These are phyloP conservation scores for Perkinsus olseni DNA, from an alignment of 169 alveolate genomes.

Conservation along the genomic window DNA sequence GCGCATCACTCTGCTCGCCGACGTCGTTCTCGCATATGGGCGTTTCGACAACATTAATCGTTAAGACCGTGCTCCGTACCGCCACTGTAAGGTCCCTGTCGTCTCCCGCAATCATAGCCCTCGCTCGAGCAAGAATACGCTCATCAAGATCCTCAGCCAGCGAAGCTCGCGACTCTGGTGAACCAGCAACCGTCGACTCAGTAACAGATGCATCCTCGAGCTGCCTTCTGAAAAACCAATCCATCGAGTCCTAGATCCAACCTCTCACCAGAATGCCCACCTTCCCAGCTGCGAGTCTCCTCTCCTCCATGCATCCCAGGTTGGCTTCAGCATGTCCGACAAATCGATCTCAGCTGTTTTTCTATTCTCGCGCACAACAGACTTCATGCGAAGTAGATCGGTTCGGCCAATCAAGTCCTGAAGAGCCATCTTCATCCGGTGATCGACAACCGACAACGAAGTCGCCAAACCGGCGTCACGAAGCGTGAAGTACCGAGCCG, in stretches of 20 bases:
- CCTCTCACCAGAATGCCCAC: not conserved
- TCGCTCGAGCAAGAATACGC: not conserved
- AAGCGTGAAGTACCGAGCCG: too few species aligned
- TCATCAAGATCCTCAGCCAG: not conserved
- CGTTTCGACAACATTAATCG: too few species aligned
- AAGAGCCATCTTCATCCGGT: not conserved
- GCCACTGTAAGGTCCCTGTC: not conserved
- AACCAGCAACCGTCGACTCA: not conserved
- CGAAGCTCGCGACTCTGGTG: not conserved
- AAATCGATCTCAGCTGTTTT: conserved; percentile 20
- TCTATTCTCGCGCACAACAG: not conserved
- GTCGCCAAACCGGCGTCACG: too few species aligned
- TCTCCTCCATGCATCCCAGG: not conserved
- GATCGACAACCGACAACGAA: too few species aligned
- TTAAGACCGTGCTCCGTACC: too few species aligned
- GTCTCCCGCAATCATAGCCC: not conserved
- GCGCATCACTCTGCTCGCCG: too few species aligned
- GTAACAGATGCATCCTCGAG: not conserved
- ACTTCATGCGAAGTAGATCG: conserved; percentile 21
- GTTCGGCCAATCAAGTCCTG: conserved; percentile 32
- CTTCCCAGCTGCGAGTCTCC: not conserved
- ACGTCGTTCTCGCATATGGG: too few species aligned
- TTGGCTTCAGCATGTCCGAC: conserved; percentile 32
- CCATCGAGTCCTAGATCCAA: not conserved
- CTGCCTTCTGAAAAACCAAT: not conserved